A percentile compares a stretch with the other conserved stretches of the same genome.
Conservation (phyloP, 2,329 filamentous ascomycete genomes). For the Pseudogymnoascus sp. region DNA sequence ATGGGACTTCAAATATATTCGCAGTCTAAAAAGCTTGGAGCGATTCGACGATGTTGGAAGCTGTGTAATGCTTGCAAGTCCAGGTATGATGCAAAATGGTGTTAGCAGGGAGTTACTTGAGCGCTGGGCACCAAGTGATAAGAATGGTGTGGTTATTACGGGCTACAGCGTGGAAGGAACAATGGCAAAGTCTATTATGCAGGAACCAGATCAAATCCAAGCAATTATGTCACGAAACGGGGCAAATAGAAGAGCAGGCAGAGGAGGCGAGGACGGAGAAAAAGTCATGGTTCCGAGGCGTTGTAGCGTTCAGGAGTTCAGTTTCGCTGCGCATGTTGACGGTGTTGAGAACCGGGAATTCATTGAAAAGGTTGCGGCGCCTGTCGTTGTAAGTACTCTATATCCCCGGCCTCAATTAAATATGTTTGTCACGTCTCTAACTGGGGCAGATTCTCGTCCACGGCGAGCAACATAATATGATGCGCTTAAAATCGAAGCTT, state of each 20-base stretch:
- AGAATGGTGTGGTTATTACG: slow-evolving; percentile 97
- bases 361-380: slow-evolving; percentile 85
- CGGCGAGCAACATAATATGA: slow-evolving; percentile 97
- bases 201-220: slow-evolving; percentile 89
- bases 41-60: slow-evolving; percentile 92
- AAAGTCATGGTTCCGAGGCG: slow-evolving; percentile 85
- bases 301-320: slow-evolving; percentile 89
- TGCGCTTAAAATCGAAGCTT: slow-evolving; percentile 87
- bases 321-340: slow-evolving; percentile 93
- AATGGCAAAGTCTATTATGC: slow-evolving; percentile 93
- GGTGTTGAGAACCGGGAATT: slow-evolving; percentile 94
- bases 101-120: slow-evolving; percentile 89
- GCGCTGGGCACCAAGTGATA: slow-evolving; percentile 89
- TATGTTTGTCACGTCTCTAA: slow-evolving; percentile 16
- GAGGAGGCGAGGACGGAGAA: slow-evolving; percentile 58
- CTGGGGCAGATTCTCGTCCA: slow-evolving; percentile 75
- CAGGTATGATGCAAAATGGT: slow-evolving; percentile 96
- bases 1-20: slow-evolving; percentile 94
- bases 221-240: slow-evolving; percentile 78
- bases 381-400: slow-evolving; percentile 70
- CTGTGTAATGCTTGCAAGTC: slow-evolving; percentile 94
- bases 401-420: not conserved
- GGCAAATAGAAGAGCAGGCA: slow-evolving; percentile 51
- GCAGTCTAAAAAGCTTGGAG: slow-evolving; percentile 84
- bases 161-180: slow-evolving; percentile 98